Evolutionary conservation across 257 asterid genomes (phyloP).

Genomic region (Fraxinus excelsior): DNA sequence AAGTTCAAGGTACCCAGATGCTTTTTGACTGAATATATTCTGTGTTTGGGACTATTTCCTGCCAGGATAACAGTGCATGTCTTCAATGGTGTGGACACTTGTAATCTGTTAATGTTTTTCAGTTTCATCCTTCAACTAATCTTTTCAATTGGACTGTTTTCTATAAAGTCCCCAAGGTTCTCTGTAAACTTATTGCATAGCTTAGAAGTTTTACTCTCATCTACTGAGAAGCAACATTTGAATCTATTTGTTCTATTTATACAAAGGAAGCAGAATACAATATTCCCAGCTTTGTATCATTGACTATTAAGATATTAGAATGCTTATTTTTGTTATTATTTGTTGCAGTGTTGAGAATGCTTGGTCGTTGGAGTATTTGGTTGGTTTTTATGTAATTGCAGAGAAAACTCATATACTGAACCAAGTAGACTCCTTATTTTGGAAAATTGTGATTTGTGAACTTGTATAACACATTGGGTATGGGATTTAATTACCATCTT

Average conservation of each 20-base stretch:
- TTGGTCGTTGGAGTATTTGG: neutral
- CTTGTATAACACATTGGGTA: neutral
- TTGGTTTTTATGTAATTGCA: conserved; percentile 4
- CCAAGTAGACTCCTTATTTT: conserved; percentile 16
- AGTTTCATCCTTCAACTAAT: neutral
- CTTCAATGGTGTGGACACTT: neutral
- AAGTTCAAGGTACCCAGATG: conserved; percentile 43
- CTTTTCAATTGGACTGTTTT: neutral
- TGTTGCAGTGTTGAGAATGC: neutral
- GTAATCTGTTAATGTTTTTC: neutral
- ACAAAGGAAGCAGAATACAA: neutral
- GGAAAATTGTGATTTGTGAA: conserved; percentile 14
- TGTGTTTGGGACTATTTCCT: neutral
- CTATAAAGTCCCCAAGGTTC: neutral
- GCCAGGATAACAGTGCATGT: neutral
- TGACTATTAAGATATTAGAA: neutral
- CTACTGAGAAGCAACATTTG: neutral
- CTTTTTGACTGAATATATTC: conserved; percentile 12
- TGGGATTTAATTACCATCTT: neutral
- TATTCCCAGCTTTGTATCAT: neutral
- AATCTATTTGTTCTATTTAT: neutral
- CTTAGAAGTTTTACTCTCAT: neutral
- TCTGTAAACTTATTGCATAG: neutral
- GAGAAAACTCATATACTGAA: conserved; percentile 15
- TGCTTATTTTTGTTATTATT: neutral